phyloP scores from a whole-genome alignment of 805 yeast species.

The Yamadazyma sp. region DNA sequence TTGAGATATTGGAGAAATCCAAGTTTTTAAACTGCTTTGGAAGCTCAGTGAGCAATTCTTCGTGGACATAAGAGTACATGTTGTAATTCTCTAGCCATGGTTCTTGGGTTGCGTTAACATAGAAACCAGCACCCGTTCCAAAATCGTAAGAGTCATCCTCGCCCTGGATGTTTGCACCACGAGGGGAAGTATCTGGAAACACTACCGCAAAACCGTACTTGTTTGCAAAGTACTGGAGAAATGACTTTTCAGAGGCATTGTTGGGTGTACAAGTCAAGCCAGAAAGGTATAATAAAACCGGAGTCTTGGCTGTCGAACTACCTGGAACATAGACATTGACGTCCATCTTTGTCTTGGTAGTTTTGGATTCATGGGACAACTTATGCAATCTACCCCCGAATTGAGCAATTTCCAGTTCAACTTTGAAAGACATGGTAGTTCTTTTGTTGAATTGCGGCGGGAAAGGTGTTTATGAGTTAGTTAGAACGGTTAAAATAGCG shows the following conservation, averaged over 20 bases:
- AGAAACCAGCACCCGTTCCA: slow-evolving; percentile 95
- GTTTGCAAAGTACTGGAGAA: slow-evolving; percentile 76
- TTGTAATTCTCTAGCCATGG: slow-evolving; percentile 74
- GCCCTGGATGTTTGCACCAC: slow-evolving; percentile 77
- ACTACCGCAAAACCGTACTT: slow-evolving; percentile 83
- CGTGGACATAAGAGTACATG: slow-evolving; percentile 81
- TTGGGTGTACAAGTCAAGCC: slow-evolving; percentile 94
- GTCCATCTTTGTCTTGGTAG: slow-evolving; percentile 72
- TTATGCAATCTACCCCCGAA: slow-evolving; percentile 79
- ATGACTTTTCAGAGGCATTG: slow-evolving; percentile 92
- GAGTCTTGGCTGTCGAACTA: slow-evolving; percentile 44
- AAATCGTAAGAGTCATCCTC: slow-evolving; percentile 85
- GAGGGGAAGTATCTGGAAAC: slow-evolving; percentile 96
- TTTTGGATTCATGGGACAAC: slow-evolving; percentile 66
- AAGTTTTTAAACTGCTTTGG: slow-evolving; percentile 44
- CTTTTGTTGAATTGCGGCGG: not conserved
- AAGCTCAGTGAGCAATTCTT: slow-evolving; percentile 64
- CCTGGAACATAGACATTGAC: slow-evolving; percentile 82
- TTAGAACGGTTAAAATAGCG: slow-evolving; percentile 5
- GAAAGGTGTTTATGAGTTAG: not conserved
- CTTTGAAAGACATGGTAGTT: slow-evolving; percentile 48
- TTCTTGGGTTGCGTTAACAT: slow-evolving; percentile 75
- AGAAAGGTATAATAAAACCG: slow-evolving; percentile 76
- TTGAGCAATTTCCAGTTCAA: slow-evolving; percentile 53
- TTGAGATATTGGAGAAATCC: slow-evolving; percentile 65